Evolutionary conservation across 257 asterid species (phyloP), one percentile per base, ranked within the genome.

Genomic region (Osmanthus fragrans): DNA sequence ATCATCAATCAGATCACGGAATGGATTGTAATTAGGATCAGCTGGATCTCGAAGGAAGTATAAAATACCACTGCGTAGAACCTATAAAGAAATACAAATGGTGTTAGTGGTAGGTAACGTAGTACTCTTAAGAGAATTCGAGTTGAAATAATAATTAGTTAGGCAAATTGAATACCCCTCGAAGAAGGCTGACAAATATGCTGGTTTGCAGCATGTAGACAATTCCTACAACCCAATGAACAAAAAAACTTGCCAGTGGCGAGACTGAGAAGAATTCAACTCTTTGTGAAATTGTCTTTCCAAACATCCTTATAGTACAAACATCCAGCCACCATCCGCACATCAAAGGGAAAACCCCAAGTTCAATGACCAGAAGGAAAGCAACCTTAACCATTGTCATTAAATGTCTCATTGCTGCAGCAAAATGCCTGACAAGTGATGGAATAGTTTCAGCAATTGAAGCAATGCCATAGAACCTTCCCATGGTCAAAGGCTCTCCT

Each of bases 301-400:
- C 99, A 70, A 95, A 95, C 99, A 95, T 91, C 85, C 89, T 91
- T 83, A 93, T 83, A 9, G 99, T 95, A 81, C 99, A 95, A 76
- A 95, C 89, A 89, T 95, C 99, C 85, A 95, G 89, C 98, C 99
- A 95, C 99, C 98, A 95, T 16, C 99, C 99, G 42, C 99, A 95
- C 97, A 93, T 90, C 82, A 95, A 84, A 80, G 99, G 99, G 77
- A 95, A 95, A 73, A 93, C 99, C 21, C 99, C 99, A 56, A 95
- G 99, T 80, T 95, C 99, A 82, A 95, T 95, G 27, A 95, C 98
- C 85, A 96, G 86, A 83, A 96, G 98, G 83, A 96, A 96, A 72
- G 97, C 98, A 75, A 96, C 99, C 86, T 93, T 96, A 69, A 96
- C 86, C 98, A 90, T 93, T 79, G 99, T 96, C 99, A 96, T 92